Percentiles rank a stretch among this genome's conserved stretches.
Evolutionary conservation across 108 stramenopile genomes (phyloP).

Genomic region (Nitzschia sp.): DNA sequence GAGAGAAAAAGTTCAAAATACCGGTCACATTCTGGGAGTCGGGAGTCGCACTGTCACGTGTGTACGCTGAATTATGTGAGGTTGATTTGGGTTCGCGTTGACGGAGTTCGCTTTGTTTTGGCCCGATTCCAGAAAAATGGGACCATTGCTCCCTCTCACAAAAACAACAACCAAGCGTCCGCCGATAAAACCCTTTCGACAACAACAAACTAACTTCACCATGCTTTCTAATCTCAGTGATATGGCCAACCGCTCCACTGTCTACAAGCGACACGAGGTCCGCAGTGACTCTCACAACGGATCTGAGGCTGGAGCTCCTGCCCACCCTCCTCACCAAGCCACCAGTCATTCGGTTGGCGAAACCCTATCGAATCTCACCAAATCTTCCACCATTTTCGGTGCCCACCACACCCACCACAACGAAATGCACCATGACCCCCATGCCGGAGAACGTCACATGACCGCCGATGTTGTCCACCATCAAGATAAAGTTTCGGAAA

Average conservation of each 20-base stretch:
- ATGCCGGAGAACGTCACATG: constrained; percentile 17
- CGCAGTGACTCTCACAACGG: constrained; percentile 1
- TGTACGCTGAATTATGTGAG: too few species aligned
- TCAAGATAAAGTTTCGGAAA: background rate
- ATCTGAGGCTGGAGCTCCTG: background rate
- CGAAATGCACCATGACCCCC: constrained; percentile 8
- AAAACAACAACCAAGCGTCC: background rate
- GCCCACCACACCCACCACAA: constrained; percentile 1
- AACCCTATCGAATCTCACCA: constrained; percentile 2
- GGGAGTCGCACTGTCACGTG: too few species aligned
- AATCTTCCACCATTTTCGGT: constrained; percentile 3
- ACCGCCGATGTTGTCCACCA: background rate
- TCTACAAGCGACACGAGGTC: constrained; percentile 14
- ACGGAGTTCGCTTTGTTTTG: background rate
- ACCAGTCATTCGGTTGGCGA: constrained; percentile 3
- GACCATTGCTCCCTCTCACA: background rate
- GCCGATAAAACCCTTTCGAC: background rate
- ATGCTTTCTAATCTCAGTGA: background rate
- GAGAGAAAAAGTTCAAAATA: too few species aligned
- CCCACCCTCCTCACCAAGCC: constrained; percentile 1
- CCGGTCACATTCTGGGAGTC: too few species aligned
- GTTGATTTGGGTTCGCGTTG: background rate
- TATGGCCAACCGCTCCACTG: background rate
- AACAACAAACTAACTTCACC: background rate
- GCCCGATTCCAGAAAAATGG: background rate